Percentiles rank a stretch among this genome's conserved stretches.
phyloP scores from a whole-genome alignment of 306 rosid species.

The Cajanus cajan region DNA sequence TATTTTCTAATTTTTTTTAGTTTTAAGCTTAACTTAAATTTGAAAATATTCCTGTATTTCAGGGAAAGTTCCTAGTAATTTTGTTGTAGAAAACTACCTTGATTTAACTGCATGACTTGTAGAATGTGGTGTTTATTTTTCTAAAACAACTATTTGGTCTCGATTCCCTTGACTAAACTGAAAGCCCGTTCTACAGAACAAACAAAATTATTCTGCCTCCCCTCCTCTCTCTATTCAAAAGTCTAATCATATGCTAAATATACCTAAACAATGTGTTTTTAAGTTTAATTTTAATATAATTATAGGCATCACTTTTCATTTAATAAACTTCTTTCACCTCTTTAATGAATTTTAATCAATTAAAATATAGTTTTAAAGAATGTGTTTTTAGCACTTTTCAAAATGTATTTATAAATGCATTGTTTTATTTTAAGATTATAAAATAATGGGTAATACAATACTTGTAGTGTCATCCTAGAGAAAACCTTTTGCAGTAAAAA shows the following conservation, averaged over 20 bases:
- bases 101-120: background rate
- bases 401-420: background rate
- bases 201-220: background rate
- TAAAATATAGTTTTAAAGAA: too few relatives aligned
- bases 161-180: background rate
- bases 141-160: background rate
- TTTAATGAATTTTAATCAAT: too few relatives aligned
- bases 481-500: background rate
- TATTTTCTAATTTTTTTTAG: background rate
- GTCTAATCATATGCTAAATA: background rate
- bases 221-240: background rate
- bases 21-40: background rate
- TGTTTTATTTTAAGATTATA: background rate
- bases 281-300: background rate
- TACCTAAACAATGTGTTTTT: background rate
- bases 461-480: too few relatives aligned
- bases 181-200: background rate
- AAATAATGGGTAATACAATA: background rate
- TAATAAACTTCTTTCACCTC: too few relatives aligned
- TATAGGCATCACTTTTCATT: too few relatives aligned
- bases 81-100: background rate
- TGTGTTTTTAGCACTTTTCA: too few relatives aligned
- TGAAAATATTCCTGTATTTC: background rate
- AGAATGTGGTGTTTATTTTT: background rate
- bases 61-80: background rate